Conservation (phyloP, 345 rosid species). For the Eucalyptus erythrocorys region DNA sequence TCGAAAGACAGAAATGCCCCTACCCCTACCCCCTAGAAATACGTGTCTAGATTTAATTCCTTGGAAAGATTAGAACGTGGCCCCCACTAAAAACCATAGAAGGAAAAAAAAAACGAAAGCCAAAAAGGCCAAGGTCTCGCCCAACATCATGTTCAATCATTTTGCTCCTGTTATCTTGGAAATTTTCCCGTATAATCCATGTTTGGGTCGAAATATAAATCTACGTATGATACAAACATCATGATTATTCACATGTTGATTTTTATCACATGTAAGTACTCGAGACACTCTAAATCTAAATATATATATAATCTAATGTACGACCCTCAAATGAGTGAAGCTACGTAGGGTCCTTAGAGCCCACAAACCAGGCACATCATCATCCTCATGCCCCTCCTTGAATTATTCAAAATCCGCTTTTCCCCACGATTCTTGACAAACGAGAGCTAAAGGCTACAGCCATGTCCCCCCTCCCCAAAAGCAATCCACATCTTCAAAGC, state of each 20-base stretch:
- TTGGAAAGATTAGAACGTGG: background rate
- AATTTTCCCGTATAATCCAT: background rate
- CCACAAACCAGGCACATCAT: background rate
- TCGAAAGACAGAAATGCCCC: background rate
- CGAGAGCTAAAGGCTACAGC: background rate
- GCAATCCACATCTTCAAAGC: background rate
- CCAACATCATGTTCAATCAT: constrained; percentile 28
- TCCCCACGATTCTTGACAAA: background rate
- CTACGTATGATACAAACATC: background rate
- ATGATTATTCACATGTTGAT: background rate
- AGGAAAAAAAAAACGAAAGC: background rate
- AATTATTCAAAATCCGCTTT: background rate
- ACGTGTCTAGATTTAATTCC: background rate
- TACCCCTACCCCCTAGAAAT: background rate
- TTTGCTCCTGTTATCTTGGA: background rate
- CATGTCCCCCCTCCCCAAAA: background rate
- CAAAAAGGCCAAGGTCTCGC: background rate
- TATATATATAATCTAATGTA: background rate
- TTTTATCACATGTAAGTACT: background rate
- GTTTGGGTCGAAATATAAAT: background rate
- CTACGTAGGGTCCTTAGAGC: background rate
- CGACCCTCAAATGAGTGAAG: background rate
- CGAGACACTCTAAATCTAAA: background rate
- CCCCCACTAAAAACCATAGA: background rate
- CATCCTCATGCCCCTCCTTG: background rate